phyloP scores from a whole-genome alignment of 768 basidiomycete species.

The Podaxis mareebaensis region DNA sequence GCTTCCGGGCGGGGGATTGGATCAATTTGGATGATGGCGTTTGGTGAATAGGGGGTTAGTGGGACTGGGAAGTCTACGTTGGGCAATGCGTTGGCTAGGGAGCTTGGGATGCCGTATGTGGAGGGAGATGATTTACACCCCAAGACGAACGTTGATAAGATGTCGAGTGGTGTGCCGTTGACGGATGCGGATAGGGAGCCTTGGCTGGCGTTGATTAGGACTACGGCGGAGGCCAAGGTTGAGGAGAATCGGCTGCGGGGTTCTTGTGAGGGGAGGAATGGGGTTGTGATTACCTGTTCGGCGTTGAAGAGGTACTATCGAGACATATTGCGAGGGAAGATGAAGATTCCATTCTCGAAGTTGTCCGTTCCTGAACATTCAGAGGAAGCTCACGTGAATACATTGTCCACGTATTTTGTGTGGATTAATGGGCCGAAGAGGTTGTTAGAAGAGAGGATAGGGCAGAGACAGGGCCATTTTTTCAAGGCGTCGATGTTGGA shows the following conservation, averaged over 20 bases:
- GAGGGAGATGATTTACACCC: constrained; percentile 93
- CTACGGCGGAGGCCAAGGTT: constrained; percentile 52
- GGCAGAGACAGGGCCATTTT: constrained; percentile 68
- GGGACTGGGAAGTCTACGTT: constrained; percentile 77
- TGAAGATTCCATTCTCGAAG: constrained; percentile 20
- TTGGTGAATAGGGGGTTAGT: constrained; percentile 58
- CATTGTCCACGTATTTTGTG: constrained; percentile 73
- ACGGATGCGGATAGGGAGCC: constrained; percentile 82
- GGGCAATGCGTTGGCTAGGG: constrained; percentile 58
- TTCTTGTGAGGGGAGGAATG: constrained; percentile 27
- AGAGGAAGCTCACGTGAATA: constrained; percentile 27
- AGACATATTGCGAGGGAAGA: constrained; percentile 70
- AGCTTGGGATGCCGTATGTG: constrained; percentile 71
- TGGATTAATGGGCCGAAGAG: constrained; percentile 66
- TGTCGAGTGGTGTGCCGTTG: constrained; percentile 74
- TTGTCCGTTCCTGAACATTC: constrained; percentile 25
- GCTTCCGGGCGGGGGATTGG: no score
- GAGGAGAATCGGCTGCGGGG: constrained; percentile 22
- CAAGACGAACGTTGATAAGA: constrained; percentile 79
- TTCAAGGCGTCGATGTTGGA: constrained; percentile 85
- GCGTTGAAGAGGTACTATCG: constrained; percentile 82
- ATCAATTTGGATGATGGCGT: no score
- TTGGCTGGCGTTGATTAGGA: constrained; percentile 78
- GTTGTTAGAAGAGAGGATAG: constrained; percentile 64
- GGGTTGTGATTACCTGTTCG: constrained; percentile 86